Evolutionary conservation across 108 stramenopile genomes (phyloP).

Genomic region (Skeletonema costatum): DNA sequence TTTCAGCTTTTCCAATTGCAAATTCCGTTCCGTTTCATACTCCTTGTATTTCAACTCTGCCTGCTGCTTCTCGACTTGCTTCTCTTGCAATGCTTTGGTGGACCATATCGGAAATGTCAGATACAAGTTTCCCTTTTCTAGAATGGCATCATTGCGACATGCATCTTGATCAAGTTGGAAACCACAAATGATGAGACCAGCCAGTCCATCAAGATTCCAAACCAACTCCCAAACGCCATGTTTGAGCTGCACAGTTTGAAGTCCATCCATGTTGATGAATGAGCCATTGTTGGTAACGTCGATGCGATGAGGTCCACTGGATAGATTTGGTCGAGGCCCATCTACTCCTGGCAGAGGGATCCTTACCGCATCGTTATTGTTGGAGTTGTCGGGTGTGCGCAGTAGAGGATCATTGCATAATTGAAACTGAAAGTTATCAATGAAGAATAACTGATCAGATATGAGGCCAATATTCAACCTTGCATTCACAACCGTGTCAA

Average conservation of each 20-base stretch:
- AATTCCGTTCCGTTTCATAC: constrained; percentile 16
- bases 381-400: background rate
- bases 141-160: constrained; percentile 28
- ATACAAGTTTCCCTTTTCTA: constrained; percentile 39
- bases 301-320: constrained; percentile 14
- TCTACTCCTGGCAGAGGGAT: constrained; percentile 27
- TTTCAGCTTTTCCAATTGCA: constrained; percentile 23
- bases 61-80: constrained; percentile 15
- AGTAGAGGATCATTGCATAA: background rate
- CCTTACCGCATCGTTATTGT: background rate
- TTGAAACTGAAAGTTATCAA: background rate
- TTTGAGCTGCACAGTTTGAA: constrained; percentile 12
- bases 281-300: constrained; percentile 4
- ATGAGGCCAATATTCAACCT: background rate
- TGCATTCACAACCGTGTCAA: background rate
- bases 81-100: constrained; percentile 16
- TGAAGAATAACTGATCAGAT: background rate
- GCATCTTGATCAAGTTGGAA: constrained; percentile 31
- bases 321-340: constrained; percentile 28
- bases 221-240: constrained; percentile 35
- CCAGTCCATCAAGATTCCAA: constrained; percentile 22
- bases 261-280: constrained; percentile 28
- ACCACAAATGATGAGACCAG: constrained; percentile 33
- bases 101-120: constrained; percentile 48
- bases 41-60: constrained; percentile 12